Conservation (phyloP, 2,329 filamentous ascomycete species). For the Penicillium janthinellum region DNA sequence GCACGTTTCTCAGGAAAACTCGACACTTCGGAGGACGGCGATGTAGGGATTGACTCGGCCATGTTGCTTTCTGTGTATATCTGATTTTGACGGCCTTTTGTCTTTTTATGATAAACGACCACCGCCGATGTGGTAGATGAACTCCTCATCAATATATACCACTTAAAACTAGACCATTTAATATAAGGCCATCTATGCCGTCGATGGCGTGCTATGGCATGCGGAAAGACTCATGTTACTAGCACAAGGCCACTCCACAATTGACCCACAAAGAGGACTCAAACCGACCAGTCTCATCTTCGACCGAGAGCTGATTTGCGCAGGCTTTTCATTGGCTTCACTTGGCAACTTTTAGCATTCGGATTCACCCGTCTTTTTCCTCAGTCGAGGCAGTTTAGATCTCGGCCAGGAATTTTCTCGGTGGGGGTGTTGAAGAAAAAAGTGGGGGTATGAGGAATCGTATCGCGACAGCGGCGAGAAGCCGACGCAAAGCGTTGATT, state of each 20-base stretch:
- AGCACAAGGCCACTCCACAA: constrained; percentile 2
- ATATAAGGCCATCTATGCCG: constrained; percentile 5
- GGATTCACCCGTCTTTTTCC: background rate
- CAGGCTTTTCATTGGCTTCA: background rate
- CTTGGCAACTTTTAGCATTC: constrained; percentile 1
- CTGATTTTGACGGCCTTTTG: background rate
- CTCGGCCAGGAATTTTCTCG: background rate
- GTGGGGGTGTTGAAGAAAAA: background rate
- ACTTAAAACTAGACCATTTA: background rate
- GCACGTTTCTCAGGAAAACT: constrained; percentile 5
- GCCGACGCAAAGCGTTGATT: background rate
- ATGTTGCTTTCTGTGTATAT: constrained; percentile 8
- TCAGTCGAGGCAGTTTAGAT: background rate
- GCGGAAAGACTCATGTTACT: constrained; percentile 4
- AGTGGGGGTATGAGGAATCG: background rate
- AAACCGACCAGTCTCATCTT: background rate
- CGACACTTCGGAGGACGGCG: constrained; percentile 13
- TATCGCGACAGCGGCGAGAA: background rate
- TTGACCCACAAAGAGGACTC: background rate
- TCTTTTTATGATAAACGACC: background rate
- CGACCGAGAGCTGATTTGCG: background rate
- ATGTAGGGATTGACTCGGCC: constrained; percentile 16
- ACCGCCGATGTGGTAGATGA: background rate
- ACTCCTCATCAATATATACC: background rate
- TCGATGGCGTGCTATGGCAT: constrained; percentile 15